Conservation (phyloP, 257 asterid species). For the Rauvolfia tetraphylla region DNA sequence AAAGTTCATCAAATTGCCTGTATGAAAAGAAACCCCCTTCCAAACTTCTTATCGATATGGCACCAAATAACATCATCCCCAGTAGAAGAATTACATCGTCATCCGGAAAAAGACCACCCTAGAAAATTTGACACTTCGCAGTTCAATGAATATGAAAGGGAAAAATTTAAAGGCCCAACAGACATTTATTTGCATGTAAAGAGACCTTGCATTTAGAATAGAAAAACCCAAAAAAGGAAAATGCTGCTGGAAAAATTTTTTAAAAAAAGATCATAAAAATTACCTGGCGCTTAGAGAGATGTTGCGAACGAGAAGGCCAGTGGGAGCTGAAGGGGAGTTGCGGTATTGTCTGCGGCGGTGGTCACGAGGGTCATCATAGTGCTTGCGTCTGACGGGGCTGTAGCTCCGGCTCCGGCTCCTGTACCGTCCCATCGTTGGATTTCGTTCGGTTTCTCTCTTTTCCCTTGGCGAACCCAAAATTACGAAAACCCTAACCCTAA, state of each 20-base stretch:
- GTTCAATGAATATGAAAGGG: neutral
- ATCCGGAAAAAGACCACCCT: too few species aligned
- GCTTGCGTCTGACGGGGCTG: conserved; percentile 68
- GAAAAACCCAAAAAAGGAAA: neutral
- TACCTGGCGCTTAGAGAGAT: conserved; percentile 81
- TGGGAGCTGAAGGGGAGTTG: conserved; percentile 77
- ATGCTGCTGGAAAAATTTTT: too few species aligned
- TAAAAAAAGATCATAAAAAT: neutral
- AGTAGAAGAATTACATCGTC: too few species aligned
- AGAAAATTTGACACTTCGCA: neutral
- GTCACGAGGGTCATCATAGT: conserved; percentile 69
- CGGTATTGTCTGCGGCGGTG: conserved; percentile 57
- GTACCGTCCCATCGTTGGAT: conserved; percentile 45
- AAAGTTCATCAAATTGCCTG: neutral
- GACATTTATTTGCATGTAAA: neutral
- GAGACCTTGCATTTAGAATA: neutral
- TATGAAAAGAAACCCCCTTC: neutral
- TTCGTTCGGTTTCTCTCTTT: neutral
- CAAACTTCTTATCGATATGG: too few species aligned
- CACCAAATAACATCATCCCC: too few species aligned
- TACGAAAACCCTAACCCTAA: neutral
- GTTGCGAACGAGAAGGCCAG: conserved; percentile 95
- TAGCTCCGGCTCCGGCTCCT: conserved; percentile 56
- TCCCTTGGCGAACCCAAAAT: neutral
- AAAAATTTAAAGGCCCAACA: neutral